phyloP scores from a whole-genome alignment of 164 flowering plant genomes.

The Dillenia turbinata region DNA sequence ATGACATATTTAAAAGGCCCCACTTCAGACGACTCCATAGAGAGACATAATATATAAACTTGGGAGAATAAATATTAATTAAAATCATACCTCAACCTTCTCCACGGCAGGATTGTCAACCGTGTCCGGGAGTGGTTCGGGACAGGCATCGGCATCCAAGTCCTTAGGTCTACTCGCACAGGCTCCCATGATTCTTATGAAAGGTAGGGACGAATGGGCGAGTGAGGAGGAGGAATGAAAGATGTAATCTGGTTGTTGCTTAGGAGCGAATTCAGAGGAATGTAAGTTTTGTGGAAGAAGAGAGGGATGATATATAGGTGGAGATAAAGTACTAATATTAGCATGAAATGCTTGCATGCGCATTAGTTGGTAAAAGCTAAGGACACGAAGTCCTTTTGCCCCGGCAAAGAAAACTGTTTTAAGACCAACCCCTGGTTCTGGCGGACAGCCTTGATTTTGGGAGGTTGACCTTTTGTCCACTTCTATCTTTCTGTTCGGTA shows the following conservation, averaged over 20 bases:
- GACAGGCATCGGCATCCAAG: constrained; percentile 5
- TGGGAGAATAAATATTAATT: background rate
- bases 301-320: background rate
- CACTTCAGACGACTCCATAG: no score
- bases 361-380: no score
- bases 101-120: constrained; percentile 1
- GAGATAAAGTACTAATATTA: background rate
- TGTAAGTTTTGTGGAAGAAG: background rate
- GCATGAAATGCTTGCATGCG: no score
- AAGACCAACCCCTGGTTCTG: no score
- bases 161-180: constrained; percentile 51
- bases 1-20: background rate
- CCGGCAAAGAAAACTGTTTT: no score
- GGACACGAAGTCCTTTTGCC: no score
- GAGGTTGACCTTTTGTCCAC: no score
- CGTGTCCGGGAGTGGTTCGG: constrained; percentile 9
- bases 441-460: no score
- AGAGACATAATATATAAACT: background rate
- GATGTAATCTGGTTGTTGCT: background rate
- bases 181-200: constrained; percentile 40
- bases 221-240: constrained; percentile 4
- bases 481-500: no score
- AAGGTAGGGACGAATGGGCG: constrained; percentile 1
- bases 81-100: constrained; percentile 9
- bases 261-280: background rate